These are phyloP conservation scores for Canavalia gladiata DNA, from an alignment of 306 rosid species.

Conservation along the genomic window DNA sequence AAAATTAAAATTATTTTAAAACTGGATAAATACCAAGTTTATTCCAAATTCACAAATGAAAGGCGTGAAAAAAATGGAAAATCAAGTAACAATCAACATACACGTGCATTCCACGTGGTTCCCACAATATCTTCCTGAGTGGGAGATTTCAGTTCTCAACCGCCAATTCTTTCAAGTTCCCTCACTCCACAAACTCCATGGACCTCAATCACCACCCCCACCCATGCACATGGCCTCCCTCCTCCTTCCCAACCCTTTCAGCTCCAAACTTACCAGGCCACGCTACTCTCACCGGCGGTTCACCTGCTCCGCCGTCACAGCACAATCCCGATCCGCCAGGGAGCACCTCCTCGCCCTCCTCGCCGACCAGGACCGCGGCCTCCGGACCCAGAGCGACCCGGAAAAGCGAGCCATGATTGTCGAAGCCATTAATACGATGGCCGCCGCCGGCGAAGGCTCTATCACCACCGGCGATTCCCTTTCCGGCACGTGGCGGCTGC, in stretches of 20 bases:
- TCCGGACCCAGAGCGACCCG: slow-evolving; percentile 69
- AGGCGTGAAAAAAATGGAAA: background rate
- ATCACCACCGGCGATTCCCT: slow-evolving; percentile 74
- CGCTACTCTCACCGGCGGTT: slow-evolving; percentile 36
- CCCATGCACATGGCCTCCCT: slow-evolving; percentile 61
- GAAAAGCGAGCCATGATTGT: slow-evolving; percentile 61
- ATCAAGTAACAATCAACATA: background rate
- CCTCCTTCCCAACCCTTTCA: slow-evolving; percentile 47
- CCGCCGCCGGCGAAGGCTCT: slow-evolving; percentile 51
- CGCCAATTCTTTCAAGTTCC: slow-evolving; percentile 28
- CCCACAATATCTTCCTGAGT: background rate
- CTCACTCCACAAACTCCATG: slow-evolving; percentile 40
- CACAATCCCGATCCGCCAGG: slow-evolving; percentile 70
- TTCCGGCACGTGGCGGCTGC: slow-evolving; percentile 86
- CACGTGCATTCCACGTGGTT: slow-evolving; percentile 22
- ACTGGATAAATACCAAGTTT: too few relatives aligned
- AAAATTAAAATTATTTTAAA: too few relatives aligned
- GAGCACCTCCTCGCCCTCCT: slow-evolving; percentile 71
- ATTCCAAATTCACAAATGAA: background rate
- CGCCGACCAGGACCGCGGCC: slow-evolving; percentile 85
- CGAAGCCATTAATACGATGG: slow-evolving; percentile 69
- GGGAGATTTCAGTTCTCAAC: slow-evolving; percentile 18
- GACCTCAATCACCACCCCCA: background rate
- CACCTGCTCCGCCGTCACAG: slow-evolving; percentile 67
- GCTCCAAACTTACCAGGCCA: slow-evolving; percentile 18